A percentile compares a stretch with the other conserved stretches of the same genome.
Evolutionary conservation across 179 eudicot species (phyloP).

Genomic region (Spergularia azorica): DNA sequence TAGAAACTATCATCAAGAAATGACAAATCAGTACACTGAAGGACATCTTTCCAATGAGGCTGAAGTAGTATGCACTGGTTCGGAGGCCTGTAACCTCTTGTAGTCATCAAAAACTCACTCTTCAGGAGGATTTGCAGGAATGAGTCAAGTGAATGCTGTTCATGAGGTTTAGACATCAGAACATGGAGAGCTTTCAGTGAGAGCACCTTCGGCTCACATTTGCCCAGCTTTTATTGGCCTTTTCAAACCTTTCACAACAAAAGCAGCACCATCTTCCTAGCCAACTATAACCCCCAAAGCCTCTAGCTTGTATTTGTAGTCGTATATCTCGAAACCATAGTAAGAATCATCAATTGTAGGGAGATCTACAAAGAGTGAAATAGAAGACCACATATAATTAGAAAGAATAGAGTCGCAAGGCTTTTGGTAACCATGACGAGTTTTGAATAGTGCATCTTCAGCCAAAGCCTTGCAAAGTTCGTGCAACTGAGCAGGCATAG

Average conservation of each 20-base stretch:
- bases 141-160: slow-evolving; percentile 1
- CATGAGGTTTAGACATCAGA: background rate
- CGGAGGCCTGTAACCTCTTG: slow-evolving; percentile 30
- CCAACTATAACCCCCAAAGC: slow-evolving; percentile 30
- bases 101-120: slow-evolving; percentile 34
- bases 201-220: slow-evolving; percentile 21
- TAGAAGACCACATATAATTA: slow-evolving; percentile 27
- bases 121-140: slow-evolving; percentile 18
- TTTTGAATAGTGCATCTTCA: slow-evolving; percentile 29
- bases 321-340: slow-evolving; percentile 31
- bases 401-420: slow-evolving; percentile 30
- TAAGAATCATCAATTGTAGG: slow-evolving; percentile 41
- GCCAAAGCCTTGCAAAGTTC: slow-evolving; percentile 16
- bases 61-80: slow-evolving; percentile 27
- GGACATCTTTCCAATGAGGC: slow-evolving; percentile 27
- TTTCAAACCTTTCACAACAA: slow-evolving; percentile 28
- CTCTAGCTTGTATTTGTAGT: slow-evolving; percentile 31
- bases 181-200: slow-evolving; percentile 10
- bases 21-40: slow-evolving; percentile 30
- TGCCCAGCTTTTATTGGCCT: slow-evolving; percentile 12
- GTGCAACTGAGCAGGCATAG: slow-evolving; percentile 16
- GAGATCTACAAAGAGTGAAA: slow-evolving; percentile 32
- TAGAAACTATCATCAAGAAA: slow-evolving; percentile 35
- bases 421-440: slow-evolving; percentile 29
- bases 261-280: slow-evolving; percentile 31